Evolutionary conservation across 2,329 filamentous ascomycete genomes (phyloP).

Genomic region (Botrytis aclada): DNA sequence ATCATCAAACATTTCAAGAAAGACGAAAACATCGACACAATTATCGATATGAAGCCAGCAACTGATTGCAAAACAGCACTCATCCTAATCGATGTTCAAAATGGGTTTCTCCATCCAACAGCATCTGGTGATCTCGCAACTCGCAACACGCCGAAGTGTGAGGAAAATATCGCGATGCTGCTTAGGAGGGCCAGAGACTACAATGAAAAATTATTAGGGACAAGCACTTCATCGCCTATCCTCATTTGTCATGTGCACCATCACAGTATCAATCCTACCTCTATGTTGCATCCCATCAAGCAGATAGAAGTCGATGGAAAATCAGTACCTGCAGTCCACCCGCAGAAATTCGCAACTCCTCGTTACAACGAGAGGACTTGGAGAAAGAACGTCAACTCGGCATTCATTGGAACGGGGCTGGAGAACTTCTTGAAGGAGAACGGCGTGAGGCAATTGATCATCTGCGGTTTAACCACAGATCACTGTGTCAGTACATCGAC

Average conservation of each 20-base stretch:
- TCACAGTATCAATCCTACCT: slow-evolving; percentile 1
- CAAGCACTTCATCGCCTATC: background rate
- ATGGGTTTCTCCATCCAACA: background rate
- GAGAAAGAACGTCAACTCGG: slow-evolving; percentile 1
- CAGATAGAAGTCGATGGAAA: background rate
- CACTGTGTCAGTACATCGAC: background rate
- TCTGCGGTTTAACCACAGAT: slow-evolving; percentile 6
- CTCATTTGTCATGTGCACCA: slow-evolving; percentile 6
- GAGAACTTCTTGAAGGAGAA: background rate
- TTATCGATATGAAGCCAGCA: slow-evolving; percentile 1
- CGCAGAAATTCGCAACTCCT: background rate
- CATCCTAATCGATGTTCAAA: slow-evolving; percentile 5
- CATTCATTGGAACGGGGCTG: background rate
- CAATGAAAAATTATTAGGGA: background rate
- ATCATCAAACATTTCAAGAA: background rate
- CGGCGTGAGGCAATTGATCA: slow-evolving; percentile 1
- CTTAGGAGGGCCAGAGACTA: background rate
- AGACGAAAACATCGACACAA: background rate
- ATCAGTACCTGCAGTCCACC: background rate
- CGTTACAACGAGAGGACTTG: slow-evolving; percentile 1
- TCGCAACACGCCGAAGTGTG: background rate
- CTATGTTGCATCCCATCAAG: background rate
- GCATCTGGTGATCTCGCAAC: slow-evolving; percentile 4
- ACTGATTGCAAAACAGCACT: background rate
- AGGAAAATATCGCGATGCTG: slow-evolving; percentile 3